phyloP scores from a whole-genome alignment of 257 asterid species.

The Capsicum rhomboideum region DNA sequence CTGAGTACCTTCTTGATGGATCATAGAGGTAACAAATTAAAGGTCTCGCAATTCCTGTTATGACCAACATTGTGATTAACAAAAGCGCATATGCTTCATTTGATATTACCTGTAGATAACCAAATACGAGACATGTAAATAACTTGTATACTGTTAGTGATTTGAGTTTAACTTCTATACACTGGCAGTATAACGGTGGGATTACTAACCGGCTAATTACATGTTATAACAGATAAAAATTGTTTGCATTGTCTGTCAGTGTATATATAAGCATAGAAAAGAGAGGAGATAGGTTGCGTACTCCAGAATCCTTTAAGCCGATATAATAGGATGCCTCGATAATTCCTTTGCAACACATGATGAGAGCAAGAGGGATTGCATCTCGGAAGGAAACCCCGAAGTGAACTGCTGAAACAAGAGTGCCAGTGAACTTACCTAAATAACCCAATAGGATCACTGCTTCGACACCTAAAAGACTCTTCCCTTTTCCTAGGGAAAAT shows the following conservation, averaged over 20 bases:
- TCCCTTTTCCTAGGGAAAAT: not conserved
- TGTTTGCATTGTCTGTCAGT: not conserved
- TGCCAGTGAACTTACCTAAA: constrained; percentile 30
- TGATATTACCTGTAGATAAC: constrained; percentile 29
- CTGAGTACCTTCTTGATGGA: constrained; percentile 41
- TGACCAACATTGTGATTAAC: constrained; percentile 33
- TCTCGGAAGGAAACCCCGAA: constrained; percentile 25
- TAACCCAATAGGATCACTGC: constrained; percentile 28
- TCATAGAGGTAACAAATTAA: constrained; percentile 37
- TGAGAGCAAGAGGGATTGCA: constrained; percentile 40
- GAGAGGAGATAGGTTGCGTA: not conserved
- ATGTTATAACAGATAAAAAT: not conserved
- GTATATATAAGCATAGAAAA: not conserved
- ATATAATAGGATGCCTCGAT: constrained; percentile 38
- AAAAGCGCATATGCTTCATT: constrained; percentile 38
- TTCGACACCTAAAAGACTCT: not conserved
- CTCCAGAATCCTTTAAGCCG: constrained; percentile 36
- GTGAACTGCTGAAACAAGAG: constrained; percentile 28
- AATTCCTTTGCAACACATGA: constrained; percentile 57
- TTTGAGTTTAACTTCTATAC: not conserved
- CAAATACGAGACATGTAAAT: not conserved
- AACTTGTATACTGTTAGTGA: not conserved
- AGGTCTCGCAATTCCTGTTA: constrained; percentile 47
- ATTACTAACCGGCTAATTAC: not conserved
- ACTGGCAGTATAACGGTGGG: not conserved